Base-by-base conservation (phyloP, 2,329 filamentous ascomycete species). In the Ophiosphaerella korrae region DNA sequence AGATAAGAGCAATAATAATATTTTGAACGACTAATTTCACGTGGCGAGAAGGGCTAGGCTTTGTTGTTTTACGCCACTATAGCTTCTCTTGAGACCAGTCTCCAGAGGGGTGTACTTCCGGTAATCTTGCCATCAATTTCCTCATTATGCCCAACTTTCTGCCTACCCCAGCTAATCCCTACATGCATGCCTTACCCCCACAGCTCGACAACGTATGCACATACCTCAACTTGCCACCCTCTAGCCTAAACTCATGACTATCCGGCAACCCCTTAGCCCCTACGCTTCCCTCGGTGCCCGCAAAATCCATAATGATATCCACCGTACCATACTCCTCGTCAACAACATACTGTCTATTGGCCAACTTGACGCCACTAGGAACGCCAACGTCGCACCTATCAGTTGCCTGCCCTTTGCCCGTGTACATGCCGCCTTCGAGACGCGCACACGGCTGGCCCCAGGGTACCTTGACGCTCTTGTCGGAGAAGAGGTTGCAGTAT, bases 161-260 rank as follows among this genome's bases (percentile, higher is more conserved):
- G 5, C 18, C 18, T 21, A 21, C 26, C 5, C 26, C 7, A 29
- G 7, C 26, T 11, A 29, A 29, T 29, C 21, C 13, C 14, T 55
- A 62, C 60, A 64, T 66, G 41, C 66, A 69, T 3, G 56, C 45
- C 38, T 53, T 58, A 2, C 62, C 63, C 4, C 64, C 64, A 59
- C 64, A 68, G 3, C 54, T 58, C 21, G 53, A 57, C 33, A 68
- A 55, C 12, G 67, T 70, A 55, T 70, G 67, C 42, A 70, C 63
- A 59, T 61, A 70, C 31, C 66, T 57, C 50, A 70, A 38, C 57
- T 66, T 69, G 16, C 66, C 64, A 3, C 55, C 51, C 52, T 70
- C 66, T 35, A 70, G 42, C 40, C 67, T 52, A 44, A 70, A 70
- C 40, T 68, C 66, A 62, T 70, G 67, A 39, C 63, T 67, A 60